A percentile compares a stretch with the other conserved stretches of the same genome.
Conservation (phyloP, 805 yeast genomes). For the Torulaspora microellipsoides region DNA sequence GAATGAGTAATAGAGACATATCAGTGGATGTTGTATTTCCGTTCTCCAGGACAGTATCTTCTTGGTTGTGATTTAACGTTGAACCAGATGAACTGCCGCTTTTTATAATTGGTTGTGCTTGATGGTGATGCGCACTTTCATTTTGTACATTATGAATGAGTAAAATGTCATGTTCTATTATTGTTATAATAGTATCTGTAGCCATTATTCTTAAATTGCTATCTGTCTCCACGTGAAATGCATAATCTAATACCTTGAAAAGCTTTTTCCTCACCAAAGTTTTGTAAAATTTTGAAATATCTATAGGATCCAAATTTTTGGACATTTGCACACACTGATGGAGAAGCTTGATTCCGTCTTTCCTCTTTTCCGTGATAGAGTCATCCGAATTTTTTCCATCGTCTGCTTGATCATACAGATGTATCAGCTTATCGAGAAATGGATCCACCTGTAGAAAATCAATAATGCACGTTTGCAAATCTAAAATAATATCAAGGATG, state of each 20-base stretch:
- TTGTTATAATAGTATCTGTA: slow-evolving; percentile 71
- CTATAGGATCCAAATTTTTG: slow-evolving; percentile 59
- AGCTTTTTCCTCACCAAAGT: slow-evolving; percentile 64
- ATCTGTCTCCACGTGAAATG: slow-evolving; percentile 48
- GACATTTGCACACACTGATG: slow-evolving; percentile 79
- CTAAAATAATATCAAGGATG: slow-evolving; percentile 43
- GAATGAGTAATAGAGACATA: slow-evolving; percentile 50
- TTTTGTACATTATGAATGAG: slow-evolving; percentile 42
- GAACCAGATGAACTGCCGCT: neutral
- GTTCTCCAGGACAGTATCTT: neutral
- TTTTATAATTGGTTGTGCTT: neutral
- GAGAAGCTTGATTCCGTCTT: slow-evolving; percentile 72
- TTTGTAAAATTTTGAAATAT: slow-evolving; percentile 61
- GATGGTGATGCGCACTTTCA: slow-evolving; percentile 12
- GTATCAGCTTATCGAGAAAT: slow-evolving; percentile 57
- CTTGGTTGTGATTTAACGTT: slow-evolving; percentile 8
- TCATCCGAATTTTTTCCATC: slow-evolving; percentile 5
- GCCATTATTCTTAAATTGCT: slow-evolving; percentile 56
- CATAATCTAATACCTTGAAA: slow-evolving; percentile 64
- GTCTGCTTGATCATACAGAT: slow-evolving; percentile 41
- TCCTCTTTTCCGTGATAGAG: slow-evolving; percentile 32
- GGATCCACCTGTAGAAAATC: slow-evolving; percentile 31
- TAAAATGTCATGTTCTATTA: slow-evolving; percentile 78
- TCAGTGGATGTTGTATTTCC: slow-evolving; percentile 37
- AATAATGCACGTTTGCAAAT: slow-evolving; percentile 32